A percentile compares a stretch with the other conserved stretches of the same genome.
These are phyloP conservation scores for Penicillium olsonii DNA, from an alignment of 2,329 filamentous ascomycete species.

Conservation along the genomic window DNA sequence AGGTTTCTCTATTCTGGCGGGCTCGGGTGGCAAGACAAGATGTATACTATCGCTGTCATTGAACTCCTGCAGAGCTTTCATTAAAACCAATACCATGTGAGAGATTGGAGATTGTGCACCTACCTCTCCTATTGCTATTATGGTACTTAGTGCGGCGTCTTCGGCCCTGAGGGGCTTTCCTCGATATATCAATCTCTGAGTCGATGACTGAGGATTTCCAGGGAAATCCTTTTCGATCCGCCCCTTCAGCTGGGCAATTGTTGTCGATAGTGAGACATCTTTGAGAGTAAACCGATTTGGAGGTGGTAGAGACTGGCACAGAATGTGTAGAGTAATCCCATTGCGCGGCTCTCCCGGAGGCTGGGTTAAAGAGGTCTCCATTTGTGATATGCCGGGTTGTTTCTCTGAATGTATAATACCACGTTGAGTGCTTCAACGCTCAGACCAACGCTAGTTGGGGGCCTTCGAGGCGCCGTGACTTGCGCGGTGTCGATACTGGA, in stretches of 20 bases:
- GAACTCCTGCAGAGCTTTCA: neutral
- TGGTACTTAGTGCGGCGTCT: constrained; percentile 48
- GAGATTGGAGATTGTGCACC: constrained; percentile 24
- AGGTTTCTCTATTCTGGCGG: neutral
- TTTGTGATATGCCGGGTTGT: neutral
- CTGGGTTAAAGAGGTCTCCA: constrained; percentile 4
- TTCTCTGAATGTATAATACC: no score
- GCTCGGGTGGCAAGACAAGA: constrained; percentile 8
- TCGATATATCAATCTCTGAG: constrained; percentile 61
- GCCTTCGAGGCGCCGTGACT: neutral
- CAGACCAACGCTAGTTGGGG: neutral
- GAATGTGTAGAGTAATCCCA: constrained; percentile 38
- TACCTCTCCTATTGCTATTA: constrained; percentile 55
- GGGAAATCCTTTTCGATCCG: constrained; percentile 54
- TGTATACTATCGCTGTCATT: constrained; percentile 4
- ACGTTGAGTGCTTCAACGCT: neutral
- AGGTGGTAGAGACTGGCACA: constrained; percentile 44
- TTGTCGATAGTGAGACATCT: constrained; percentile 42
- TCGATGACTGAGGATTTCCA: constrained; percentile 44
- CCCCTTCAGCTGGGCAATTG: constrained; percentile 55
- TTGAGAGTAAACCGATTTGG: constrained; percentile 41
- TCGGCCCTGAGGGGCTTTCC: constrained; percentile 56
- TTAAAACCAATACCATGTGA: neutral
- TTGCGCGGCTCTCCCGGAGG: neutral
- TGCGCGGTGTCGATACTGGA: neutral